Evolutionary conservation across 2,329 filamentous ascomycete genomes (phyloP).

Genomic region (Penicillium sp.): DNA sequence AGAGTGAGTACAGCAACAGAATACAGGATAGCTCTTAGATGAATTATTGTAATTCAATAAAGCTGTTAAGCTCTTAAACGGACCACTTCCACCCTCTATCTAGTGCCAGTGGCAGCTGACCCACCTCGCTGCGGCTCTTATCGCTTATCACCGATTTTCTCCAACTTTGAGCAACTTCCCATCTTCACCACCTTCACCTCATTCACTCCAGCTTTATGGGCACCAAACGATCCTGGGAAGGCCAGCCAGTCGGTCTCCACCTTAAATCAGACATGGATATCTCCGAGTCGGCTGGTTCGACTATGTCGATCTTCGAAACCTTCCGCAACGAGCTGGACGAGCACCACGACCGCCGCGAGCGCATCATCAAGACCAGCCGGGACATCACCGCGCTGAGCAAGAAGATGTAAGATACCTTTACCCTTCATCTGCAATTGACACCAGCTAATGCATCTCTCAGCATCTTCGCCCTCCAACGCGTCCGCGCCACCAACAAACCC

Average conservation of each 20-base stretch:
- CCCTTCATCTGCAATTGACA: not conserved
- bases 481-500: conserved; percentile 45
- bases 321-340: conserved; percentile 90
- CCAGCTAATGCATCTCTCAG: conserved; percentile 45
- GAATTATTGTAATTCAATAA: too few relatives aligned
- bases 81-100: too few relatives aligned
- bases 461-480: conserved; percentile 80
- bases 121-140: conserved; percentile 2
- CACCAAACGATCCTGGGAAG: conserved; percentile 46
- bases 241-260: conserved; percentile 27
- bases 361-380: conserved; percentile 85
- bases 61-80: too few relatives aligned
- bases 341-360: conserved; percentile 90
- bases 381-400: conserved; percentile 95
- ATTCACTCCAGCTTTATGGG: conserved; percentile 27
- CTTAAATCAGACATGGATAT: conserved; percentile 15
- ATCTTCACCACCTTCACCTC: conserved; percentile 1
- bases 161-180: conserved; percentile 5
- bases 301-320: conserved; percentile 75
- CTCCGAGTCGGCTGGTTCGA: conserved; percentile 43
- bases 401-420: conserved; percentile 74
- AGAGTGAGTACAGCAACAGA: too few relatives aligned
- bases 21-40: too few relatives aligned
- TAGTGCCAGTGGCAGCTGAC: too few relatives aligned
- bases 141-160: conserved; percentile 8